Evolutionary conservation across 23 red algal species (phyloP), one percentile per base, ranked within the genome.

Genomic region (Pyropia haitanensis): DNA sequence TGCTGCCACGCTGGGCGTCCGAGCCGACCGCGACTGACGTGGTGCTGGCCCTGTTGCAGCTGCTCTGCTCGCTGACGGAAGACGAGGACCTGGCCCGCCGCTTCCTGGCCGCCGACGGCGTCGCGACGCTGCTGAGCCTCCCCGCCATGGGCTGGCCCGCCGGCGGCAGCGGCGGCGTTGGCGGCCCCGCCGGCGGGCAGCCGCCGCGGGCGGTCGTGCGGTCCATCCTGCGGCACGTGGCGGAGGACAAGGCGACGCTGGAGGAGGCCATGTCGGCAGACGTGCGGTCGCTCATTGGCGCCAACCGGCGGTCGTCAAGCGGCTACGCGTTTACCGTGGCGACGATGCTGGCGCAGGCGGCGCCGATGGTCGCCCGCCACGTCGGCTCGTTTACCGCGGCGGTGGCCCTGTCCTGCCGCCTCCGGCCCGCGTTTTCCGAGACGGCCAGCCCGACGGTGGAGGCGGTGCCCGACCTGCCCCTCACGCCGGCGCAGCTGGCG

Each of bases 191-290:
- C 13, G 67, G 73, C 19, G 64, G 54, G 31, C 61, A 65, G 27
- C 44, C 57, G 21, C 67, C 65, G 18, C 65, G 78, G 57, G 53
- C 27, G 5, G 58, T 87, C 6, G 58, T 71, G 18, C 51, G 53
- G 29, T 66, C 81, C 3, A 77, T 87, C 50, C 49, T 87, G 4
- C 63, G 81, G 6, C 81, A 87, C 57, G 30, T 87, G 44, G 31
- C 73, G 16, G 81, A 87, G 64, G 81, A 87, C 28, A 65, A 61
- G 55, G 70, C 53, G 53, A 77, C 81, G 4, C 58, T 87, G 16
- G 34, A 70, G 18, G 81, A 87, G 31, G 81, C 81, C 3, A 87
- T 87, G 81, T 34, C 71, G 28, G 25, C 53, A 16, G 81, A 87
- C 26, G 44, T 87, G 24, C 50, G 70, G 25, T 52, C 32, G 2